Evolutionary conservation across 306 rosid species (phyloP).

Genomic region (Cercis canadensis): DNA sequence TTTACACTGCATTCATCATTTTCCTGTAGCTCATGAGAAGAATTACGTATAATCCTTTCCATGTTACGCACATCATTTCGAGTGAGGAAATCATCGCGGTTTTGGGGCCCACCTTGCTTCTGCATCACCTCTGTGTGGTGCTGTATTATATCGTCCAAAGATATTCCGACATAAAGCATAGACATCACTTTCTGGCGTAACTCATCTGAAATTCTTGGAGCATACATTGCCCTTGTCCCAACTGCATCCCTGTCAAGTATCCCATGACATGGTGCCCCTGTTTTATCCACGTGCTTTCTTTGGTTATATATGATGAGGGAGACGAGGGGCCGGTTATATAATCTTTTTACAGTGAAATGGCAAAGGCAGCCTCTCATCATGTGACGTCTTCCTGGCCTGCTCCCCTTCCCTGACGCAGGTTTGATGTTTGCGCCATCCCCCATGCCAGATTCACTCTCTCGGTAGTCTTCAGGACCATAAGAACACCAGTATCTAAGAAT

Average conservation of each 20-base stretch:
- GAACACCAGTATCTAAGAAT: conserved; percentile 82
- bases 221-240: conserved; percentile 93
- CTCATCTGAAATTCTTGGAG: conserved; percentile 81
- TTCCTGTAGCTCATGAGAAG: conserved; percentile 59
- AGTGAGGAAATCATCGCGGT: conserved; percentile 78
- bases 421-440: conserved; percentile 54
- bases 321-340: conserved; percentile 65
- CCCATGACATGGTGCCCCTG: conserved; percentile 84
- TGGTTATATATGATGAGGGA: conserved; percentile 80
- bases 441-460: conserved; percentile 54
- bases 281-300: conserved; percentile 71
- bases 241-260: conserved; percentile 70
- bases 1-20: conserved; percentile 65
- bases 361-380: conserved; percentile 90
- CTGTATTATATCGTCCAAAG: conserved; percentile 70
- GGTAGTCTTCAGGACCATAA: conserved; percentile 85
- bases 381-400: conserved; percentile 89
- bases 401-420: conserved; percentile 82
- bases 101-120: conserved; percentile 75
- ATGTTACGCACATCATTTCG: conserved; percentile 83
- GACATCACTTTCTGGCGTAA: conserved; percentile 80
- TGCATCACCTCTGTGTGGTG: conserved; percentile 69
- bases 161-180: conserved; percentile 73
- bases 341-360: conserved; percentile 79
- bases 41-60: conserved; percentile 71